Base-by-base conservation (phyloP, 345 rosid genomes). In the Pugionium dolabratum region DNA sequence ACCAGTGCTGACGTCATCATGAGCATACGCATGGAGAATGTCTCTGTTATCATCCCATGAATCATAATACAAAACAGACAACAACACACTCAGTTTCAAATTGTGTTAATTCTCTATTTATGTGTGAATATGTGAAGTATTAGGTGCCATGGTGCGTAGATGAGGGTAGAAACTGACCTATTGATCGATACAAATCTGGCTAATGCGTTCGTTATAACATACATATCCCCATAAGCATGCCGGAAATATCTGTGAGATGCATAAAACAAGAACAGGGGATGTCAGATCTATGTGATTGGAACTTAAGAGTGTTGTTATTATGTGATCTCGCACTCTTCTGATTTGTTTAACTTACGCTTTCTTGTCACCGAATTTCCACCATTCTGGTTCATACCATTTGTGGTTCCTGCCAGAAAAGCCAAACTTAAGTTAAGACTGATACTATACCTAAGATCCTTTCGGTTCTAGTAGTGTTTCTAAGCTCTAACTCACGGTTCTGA, bases 301-400 rank as follows among this genome's bases (percentile, higher is more conserved):
- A 4, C 18, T 7, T 52, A 52, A 1, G 56, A 32, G 4, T 1
- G 42, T 54, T 35, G 35, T 31, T 32, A 54, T 34, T 55, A 6
- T 46, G 29, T 46, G 30, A 46, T 46, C 50, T 46, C 2, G 50
- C 44, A 7, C 10, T 37, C 32, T 32, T 71, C 9, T n/a, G 53
- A 33, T 30, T 40, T 40, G 67, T 51, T 31, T 42, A 46, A 77
- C 93, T 80, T 82, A 86, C 96, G 80, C 75, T 82, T 85, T 89
- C 74, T 78, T 79, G 80, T 83, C 87, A 7, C 96, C 90, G 29
- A 94, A 94, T 75, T 90, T 94, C 99, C 99, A 94, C 97, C 99
- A 88, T 34, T 90, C 92, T 64, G 90, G 93, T 65, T 89, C 96
- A 71, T 81, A 83, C 96, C 96, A 89, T 80, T 77, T 84, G 63